Base-by-base conservation (phyloP, 2,329 filamentous ascomycete genomes). In the Verticillium longisporum region DNA sequence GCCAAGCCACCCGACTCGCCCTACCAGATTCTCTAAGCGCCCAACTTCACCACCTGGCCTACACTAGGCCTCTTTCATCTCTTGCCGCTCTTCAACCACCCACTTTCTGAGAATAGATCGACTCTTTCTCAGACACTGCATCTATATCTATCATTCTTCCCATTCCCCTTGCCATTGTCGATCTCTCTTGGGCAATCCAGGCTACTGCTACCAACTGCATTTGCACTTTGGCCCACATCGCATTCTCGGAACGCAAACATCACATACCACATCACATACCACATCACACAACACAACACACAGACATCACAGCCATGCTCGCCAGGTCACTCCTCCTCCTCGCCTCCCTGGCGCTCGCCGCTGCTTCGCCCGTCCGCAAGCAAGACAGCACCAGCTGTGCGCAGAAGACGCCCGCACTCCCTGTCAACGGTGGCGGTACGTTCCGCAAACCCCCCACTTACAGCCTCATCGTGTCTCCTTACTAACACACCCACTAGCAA, bases 361-460 rank as follows among this genome's bases (percentile, higher is more conserved):
- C 67, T 60, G 72, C 68, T 63, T 70, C 68, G 33, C 75, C 69
- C 36, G 59, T 69, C 55, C 56, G 56, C 32, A 65, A 55, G 60
- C 63, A 50, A 56, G 57, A 60, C 50, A 36, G 60, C 63, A 59
- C 63, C 33, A 59, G 41, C 57, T 71, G 66, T 38, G 61, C 63
- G 33, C 59, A 64, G 21, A 21, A 21, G 60, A 66, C 65, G 15
- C 71, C 74, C 54, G 68, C 64, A 26, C 70, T 82, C 14, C 80
- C 78, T 36, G 70, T 70, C 59, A 80, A 69, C 21, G 75, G 74
- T 54, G 70, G 70, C 64, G 66, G 74, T 76, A 70, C 70, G 73
- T 73, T 38, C 32, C 26, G 4, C 56, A 13, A 32, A n/a, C n/a
- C n/a, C 38, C 13, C 38, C 14, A 11, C 38, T 26, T 10, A 18